phyloP scores from a whole-genome alignment of 495 filamentous ascomycete genomes.

The Pseudevernia furfuracea region DNA sequence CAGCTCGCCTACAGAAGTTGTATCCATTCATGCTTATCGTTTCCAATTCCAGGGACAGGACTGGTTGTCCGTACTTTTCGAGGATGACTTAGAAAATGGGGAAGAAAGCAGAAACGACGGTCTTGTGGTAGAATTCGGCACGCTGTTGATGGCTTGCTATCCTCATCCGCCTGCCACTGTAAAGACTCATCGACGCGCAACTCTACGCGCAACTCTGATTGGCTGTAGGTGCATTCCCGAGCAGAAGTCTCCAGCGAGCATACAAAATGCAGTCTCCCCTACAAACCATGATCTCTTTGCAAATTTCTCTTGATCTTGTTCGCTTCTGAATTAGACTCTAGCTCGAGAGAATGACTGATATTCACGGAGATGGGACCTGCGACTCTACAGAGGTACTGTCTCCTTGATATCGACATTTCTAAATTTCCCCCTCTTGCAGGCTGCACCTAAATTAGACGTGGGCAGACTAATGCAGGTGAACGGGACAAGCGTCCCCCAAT shows the following conservation, averaged over 20 bases:
- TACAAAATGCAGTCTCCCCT: neutral
- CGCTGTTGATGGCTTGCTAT: too few species aligned
- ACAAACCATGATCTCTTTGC: neutral
- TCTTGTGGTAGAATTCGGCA: too few species aligned
- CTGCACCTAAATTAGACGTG: neutral
- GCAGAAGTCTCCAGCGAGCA: neutral
- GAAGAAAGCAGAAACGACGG: neutral
- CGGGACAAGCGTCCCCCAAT: neutral
- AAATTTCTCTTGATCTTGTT: neutral
- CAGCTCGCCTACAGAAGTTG: neutral
- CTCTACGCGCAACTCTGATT: too few species aligned
- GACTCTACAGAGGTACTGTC: neutral
- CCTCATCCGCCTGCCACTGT: neutral
- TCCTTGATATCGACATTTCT: neutral
- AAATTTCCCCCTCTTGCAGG: too few species aligned
- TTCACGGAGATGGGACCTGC: neutral
- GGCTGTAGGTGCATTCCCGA: neutral
- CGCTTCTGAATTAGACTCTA: neutral
- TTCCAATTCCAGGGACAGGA: too few species aligned
- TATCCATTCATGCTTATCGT: neutral
- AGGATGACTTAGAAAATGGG: neutral
- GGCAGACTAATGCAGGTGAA: neutral
- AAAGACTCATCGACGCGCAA: neutral
- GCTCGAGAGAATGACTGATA: too few species aligned
- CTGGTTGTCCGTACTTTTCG: neutral